Conservation (phyloP, 2,329 filamentous ascomycete species). For the Orbilia quercus region DNA sequence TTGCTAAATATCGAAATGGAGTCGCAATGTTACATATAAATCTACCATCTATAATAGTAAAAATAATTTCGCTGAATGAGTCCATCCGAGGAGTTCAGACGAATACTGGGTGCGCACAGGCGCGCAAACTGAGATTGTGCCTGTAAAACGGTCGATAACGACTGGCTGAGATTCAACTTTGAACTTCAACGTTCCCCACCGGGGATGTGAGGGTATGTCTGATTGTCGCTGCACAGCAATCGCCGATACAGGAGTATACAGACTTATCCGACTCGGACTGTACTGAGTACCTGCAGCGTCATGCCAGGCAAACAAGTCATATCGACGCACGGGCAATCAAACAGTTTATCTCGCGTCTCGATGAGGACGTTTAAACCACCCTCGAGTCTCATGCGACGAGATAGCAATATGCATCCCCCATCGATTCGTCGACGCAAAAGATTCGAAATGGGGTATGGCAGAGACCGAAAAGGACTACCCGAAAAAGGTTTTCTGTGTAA, state of each 20-base stretch:
- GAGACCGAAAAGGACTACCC: too few relatives aligned
- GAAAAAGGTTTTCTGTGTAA: constrained; percentile 30
- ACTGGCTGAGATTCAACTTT: constrained; percentile 18
- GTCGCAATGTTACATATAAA: too few relatives aligned
- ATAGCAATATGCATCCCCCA: too few relatives aligned
- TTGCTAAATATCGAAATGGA: constrained; percentile 2
- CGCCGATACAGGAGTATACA: constrained; percentile 27
- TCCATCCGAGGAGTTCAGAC: constrained; percentile 36
- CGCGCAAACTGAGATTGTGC: constrained; percentile 19
- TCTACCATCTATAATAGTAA: constrained; percentile 16
- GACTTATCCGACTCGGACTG: too few relatives aligned
- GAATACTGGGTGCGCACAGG: constrained; percentile 22
- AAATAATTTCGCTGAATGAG: constrained; percentile 8
- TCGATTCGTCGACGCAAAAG: too few relatives aligned
- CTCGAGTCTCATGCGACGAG: constrained; percentile 42
- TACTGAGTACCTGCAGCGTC: constrained; percentile 35
- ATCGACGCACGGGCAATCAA: background rate
- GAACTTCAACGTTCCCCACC: constrained; percentile 12
- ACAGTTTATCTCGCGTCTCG: constrained; percentile 19
- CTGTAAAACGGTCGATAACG: constrained; percentile 16
- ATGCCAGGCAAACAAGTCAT: constrained; percentile 5
- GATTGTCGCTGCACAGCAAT: constrained; percentile 31
- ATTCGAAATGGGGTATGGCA: too few relatives aligned
- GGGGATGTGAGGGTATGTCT: constrained; percentile 18
- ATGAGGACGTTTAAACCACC: constrained; percentile 37